Conservation (phyloP, 441 rosid genomes). For the Melastoma candidum region DNA sequence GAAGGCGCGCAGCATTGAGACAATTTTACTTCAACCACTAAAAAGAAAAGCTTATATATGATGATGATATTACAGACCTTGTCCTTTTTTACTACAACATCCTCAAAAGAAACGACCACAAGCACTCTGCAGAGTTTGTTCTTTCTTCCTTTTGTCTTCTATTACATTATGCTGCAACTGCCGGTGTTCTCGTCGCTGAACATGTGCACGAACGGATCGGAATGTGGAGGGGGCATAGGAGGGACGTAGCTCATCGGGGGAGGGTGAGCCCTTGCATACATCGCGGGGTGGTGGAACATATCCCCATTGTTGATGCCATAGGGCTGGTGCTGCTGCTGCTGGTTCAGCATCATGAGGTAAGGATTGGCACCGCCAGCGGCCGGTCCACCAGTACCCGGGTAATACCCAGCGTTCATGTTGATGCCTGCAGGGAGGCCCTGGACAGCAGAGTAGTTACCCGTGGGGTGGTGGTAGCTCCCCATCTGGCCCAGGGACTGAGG, state of each 20-base stretch:
- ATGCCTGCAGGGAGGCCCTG: slow-evolving; percentile 57
- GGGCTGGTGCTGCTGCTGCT: slow-evolving; percentile 33
- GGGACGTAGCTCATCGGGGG: slow-evolving; percentile 49
- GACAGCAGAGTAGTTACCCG: slow-evolving; percentile 43
- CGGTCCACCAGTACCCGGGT: slow-evolving; percentile 31
- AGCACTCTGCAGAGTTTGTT: too few species aligned
- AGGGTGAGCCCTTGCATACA: slow-evolving; percentile 53
- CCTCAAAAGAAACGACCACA: too few species aligned
- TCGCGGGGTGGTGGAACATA: slow-evolving; percentile 79
- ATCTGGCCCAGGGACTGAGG: slow-evolving; percentile 10
- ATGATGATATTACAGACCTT: too few species aligned
- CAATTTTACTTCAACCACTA: too few species aligned
- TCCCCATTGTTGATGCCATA: slow-evolving; percentile 25
- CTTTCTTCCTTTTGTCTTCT: too few species aligned
- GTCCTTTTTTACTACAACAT: too few species aligned
- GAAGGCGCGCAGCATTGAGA: too few species aligned
- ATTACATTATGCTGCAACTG: slow-evolving; percentile 83
- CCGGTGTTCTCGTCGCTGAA: slow-evolving; percentile 86
- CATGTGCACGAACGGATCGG: slow-evolving; percentile 53
- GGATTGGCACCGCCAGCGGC: slow-evolving; percentile 35
- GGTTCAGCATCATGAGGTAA: slow-evolving; percentile 93
- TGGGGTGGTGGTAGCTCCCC: slow-evolving; percentile 22
- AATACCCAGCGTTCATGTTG: slow-evolving; percentile 40
- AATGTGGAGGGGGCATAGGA: slow-evolving; percentile 40
- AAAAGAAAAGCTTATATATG: too few species aligned